Conservation (phyloP, 352 stramenopile species). For the Peronospora destructor region DNA sequence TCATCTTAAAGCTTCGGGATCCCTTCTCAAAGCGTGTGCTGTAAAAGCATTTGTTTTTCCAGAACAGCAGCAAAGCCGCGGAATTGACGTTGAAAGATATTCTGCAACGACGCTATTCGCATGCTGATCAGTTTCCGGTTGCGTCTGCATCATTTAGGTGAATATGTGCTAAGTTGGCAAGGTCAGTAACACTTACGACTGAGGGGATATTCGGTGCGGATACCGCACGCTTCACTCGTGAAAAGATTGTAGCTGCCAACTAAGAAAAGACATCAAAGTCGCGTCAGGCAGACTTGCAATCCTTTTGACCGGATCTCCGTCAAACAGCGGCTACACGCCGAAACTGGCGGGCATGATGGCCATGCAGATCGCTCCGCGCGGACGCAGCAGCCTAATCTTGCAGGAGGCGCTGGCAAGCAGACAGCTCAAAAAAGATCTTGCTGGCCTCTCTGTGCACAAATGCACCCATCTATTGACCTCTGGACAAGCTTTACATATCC, state of each 20-base stretch:
- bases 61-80: slow-evolving; percentile 8
- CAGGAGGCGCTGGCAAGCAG: slow-evolving; percentile 9
- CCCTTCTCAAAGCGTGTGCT: slow-evolving; percentile 1
- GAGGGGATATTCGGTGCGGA: slow-evolving; percentile 15
- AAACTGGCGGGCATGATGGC: slow-evolving; percentile 7
- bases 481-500: not conserved
- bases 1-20: slow-evolving; percentile 15
- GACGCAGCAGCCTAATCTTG: slow-evolving; percentile 13
- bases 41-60: slow-evolving; percentile 27
- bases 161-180: slow-evolving; percentile 5
- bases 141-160: slow-evolving; percentile 9
- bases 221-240: slow-evolving; percentile 2
- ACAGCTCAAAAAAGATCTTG: slow-evolving; percentile 7
- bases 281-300: slow-evolving; percentile 15
- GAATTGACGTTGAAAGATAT: slow-evolving; percentile 11
- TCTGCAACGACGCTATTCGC: not conserved
- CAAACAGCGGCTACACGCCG: slow-evolving; percentile 7
- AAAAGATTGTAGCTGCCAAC: slow-evolving; percentile 12
- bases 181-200: not conserved
- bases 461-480: slow-evolving; percentile 19
- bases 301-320: slow-evolving; percentile 14
- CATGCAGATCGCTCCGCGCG: slow-evolving; percentile 11
- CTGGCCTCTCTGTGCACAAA: slow-evolving; percentile 13
- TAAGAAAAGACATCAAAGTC: slow-evolving; percentile 2
- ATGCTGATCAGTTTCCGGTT: slow-evolving; percentile 29